Evolutionary conservation across 805 yeast species (phyloP).

Genomic region (Priceomyces castillae): DNA sequence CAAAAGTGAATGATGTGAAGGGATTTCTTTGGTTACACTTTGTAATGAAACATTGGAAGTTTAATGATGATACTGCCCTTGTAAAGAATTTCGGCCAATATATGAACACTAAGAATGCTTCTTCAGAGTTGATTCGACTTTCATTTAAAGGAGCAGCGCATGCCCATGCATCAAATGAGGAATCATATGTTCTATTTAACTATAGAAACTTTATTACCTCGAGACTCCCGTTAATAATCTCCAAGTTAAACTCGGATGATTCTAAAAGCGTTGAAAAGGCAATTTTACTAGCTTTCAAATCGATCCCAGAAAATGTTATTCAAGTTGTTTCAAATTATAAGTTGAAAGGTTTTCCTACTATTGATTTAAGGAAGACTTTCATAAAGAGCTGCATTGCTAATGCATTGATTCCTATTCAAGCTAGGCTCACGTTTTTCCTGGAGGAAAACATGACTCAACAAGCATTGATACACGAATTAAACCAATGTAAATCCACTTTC

Average conservation of each 20-base stretch:
- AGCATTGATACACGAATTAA: conserved; percentile 25
- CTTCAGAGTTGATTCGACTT: conserved; percentile 18
- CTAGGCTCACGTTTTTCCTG: conserved; percentile 23
- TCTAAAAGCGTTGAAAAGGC: conserved; percentile 17
- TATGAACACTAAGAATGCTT: conserved; percentile 12
- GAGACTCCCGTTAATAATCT: conserved; percentile 24
- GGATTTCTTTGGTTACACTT: conserved; percentile 28
- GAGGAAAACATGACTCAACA: conserved; percentile 25
- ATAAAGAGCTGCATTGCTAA: conserved; percentile 30
- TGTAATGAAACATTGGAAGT: conserved; percentile 23
- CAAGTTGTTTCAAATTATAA: conserved; percentile 11
- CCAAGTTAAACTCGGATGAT: conserved; percentile 11
- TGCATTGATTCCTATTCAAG: conserved; percentile 22
- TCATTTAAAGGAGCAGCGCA: conserved; percentile 21
- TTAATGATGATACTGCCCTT: conserved; percentile 13
- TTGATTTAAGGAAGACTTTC: conserved; percentile 27
- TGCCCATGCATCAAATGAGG: conserved; percentile 18
- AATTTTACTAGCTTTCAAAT: conserved; percentile 13
- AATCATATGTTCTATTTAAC: conserved; percentile 26
- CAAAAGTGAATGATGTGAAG: conserved; percentile 14
- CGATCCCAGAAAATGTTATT: conserved; percentile 12
- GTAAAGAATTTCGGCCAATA: conserved; percentile 11
- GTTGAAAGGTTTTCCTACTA: conserved; percentile 6
- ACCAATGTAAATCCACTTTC: conserved; percentile 20
- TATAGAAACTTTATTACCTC: conserved; percentile 36